Base-by-base conservation (phyloP, 1,284 basidiomycete genomes). In the Gymnopus androsaceus region DNA sequence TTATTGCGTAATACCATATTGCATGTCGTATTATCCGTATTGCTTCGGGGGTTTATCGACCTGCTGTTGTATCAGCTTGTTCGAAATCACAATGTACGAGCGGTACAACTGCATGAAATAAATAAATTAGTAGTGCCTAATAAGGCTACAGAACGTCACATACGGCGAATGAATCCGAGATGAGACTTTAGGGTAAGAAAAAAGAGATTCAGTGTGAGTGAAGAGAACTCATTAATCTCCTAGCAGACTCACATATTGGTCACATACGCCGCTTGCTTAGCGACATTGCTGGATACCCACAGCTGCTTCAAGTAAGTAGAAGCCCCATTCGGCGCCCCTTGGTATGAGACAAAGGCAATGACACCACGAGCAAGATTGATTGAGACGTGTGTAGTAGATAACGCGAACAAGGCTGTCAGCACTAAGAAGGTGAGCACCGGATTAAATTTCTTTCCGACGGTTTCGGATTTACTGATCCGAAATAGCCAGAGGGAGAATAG, bases 151-250 rank as follows among this genome's bases (percentile, higher is more conserved):
- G n/a, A 7, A 6, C 12, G 25, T 15, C 15, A 42, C 51, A 15
- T 15, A 52, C 51, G 11, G 41, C 51, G 28, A 52, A 42, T 15
- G n/a, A 42, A n/a, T 52, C 51, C 15, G 38, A 27, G 4, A 52
- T 9, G 19, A 52, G 28, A 33, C 51, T 52, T 25, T 4, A 47
- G 17, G 7, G 14, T 25, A 42, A 9, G 23, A 15, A 33, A 49
- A 34, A 28, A 28, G 34, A n/a, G 38, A 41, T 8, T 41, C 27
- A 45, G 19, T 41, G 19, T 11, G 12, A 27, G n/a, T 31, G 3
- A 17, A 9, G 17, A 21, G 31, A 12, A n/a, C 5, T 17, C 5
- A 14, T 7, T 27, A 15, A 19, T 40, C 3, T 27, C 11, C 5
- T 7, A 21, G 15, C 23, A 21, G 4, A 12, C 51, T 31, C 31